Evolutionary conservation across 768 basidiomycete genomes (phyloP).

Genomic region (Amanita polypyramis): DNA sequence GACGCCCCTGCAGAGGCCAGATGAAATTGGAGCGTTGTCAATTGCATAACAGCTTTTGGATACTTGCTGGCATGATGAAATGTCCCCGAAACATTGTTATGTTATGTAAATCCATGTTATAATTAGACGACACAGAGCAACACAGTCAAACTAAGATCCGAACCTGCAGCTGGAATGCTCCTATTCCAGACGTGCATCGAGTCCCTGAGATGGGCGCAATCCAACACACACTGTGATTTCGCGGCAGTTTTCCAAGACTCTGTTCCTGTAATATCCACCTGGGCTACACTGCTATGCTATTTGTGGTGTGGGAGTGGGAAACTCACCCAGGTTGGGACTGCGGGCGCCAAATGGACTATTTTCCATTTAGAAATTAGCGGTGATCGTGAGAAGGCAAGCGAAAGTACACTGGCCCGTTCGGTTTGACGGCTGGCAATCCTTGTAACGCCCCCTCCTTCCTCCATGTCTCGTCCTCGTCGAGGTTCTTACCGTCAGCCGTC

Average conservation of each 20-base stretch:
- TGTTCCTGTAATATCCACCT: too few species aligned
- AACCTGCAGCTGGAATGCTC: too few species aligned
- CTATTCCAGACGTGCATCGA: background rate
- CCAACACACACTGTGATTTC: too few species aligned
- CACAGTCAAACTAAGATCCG: background rate
- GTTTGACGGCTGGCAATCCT: constrained; percentile 7
- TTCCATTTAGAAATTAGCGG: background rate
- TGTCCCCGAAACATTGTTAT: background rate
- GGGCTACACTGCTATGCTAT: too few species aligned
- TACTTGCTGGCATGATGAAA: background rate
- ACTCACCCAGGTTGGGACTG: too few species aligned
- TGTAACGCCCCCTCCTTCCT: constrained; percentile 12
- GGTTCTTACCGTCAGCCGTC: constrained; percentile 30
- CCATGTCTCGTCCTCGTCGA: constrained; percentile 29
- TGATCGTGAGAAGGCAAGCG: constrained; percentile 8
- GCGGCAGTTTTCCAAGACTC: too few species aligned
- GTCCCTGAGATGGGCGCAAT: background rate
- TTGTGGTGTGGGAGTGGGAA: too few species aligned
- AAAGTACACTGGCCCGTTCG: background rate
- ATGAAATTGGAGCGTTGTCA: background rate
- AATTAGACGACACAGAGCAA: background rate
- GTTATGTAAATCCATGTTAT: background rate
- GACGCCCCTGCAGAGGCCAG: too few species aligned
- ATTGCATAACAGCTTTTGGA: background rate
- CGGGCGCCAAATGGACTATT: background rate